Evolutionary conservation across 2,329 filamentous ascomycete species (phyloP).

Genomic region (Ambrosiella cleistominuta): DNA sequence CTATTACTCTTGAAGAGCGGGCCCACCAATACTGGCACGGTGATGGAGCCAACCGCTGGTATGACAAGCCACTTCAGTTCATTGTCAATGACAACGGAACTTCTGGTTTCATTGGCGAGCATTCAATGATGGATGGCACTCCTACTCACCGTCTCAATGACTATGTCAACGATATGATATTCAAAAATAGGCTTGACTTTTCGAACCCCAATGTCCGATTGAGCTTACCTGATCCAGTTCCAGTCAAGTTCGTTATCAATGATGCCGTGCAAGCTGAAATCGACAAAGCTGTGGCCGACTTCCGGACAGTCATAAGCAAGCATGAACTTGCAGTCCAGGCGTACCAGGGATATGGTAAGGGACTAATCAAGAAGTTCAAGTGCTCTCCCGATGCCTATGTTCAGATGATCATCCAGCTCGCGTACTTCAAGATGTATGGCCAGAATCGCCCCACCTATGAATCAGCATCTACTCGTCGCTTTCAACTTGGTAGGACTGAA

Average conservation of each 20-base stretch:
- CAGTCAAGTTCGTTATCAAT: conserved; percentile 62
- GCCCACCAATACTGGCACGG: conserved; percentile 97
- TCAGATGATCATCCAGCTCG: conserved; percentile 95
- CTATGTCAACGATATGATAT: conserved; percentile 79
- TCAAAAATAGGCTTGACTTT: conserved; percentile 87
- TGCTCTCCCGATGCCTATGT: conserved; percentile 95
- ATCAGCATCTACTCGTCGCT: conserved; percentile 82
- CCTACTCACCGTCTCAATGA: conserved; percentile 95
- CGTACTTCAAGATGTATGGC: conserved; percentile 98
- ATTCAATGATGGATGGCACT: conserved; percentile 99
- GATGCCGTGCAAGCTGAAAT: conserved; percentile 61
- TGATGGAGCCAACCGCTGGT: conserved; percentile 90
- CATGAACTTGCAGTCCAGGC: conserved; percentile 89
- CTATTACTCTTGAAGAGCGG: conserved; percentile 88
- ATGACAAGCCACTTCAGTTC: conserved; percentile 94
- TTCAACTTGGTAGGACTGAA: conserved; percentile 91
- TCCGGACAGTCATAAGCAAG: conserved; percentile 60
- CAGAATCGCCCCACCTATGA: conserved; percentile 96
- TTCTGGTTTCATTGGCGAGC: conserved; percentile 92
- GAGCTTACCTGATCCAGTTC: conserved; percentile 62
- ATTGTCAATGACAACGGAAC: conserved; percentile 97
- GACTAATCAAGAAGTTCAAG: conserved; percentile 98
- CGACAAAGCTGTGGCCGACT: conserved; percentile 59
- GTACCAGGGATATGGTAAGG: conserved; percentile 96
- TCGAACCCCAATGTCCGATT: conserved; percentile 62